Conservation (phyloP, 108 stramenopile species). For the Schizochytrium sp. region DNA sequence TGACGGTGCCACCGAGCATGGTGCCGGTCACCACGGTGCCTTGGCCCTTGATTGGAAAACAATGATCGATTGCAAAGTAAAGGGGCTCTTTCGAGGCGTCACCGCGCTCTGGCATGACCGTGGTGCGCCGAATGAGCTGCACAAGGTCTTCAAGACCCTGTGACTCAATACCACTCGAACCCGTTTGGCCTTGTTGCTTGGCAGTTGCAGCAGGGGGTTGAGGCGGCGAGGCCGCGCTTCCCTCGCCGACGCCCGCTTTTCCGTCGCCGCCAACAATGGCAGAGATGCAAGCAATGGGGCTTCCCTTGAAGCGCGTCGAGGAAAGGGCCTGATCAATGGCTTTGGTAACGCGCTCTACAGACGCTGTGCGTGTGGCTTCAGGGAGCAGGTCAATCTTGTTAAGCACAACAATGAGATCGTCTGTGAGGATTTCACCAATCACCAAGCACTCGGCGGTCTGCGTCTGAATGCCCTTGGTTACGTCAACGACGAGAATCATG, state of each 20-base stretch:
- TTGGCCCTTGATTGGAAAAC: conserved; percentile 87
- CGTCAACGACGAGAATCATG: conserved; percentile 90
- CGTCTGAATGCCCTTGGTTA: conserved; percentile 91
- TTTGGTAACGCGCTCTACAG: conserved; percentile 51
- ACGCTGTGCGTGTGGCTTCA: conserved; percentile 51
- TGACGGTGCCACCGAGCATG: conserved; percentile 64
- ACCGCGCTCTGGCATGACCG: neutral
- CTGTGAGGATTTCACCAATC: conserved; percentile 83
- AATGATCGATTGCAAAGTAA: conserved; percentile 70
- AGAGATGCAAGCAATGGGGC: conserved; percentile 65
- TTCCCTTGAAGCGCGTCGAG: conserved; percentile 62
- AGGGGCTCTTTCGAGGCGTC: neutral
- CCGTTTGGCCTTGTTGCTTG: too few species aligned
- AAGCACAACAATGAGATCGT: conserved; percentile 72
- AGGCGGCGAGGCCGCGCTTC: neutral
- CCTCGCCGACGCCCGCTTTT: neutral
- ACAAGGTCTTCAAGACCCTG: neutral
- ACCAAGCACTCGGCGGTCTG: conserved; percentile 98
- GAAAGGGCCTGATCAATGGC: conserved; percentile 52
- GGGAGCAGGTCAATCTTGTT: conserved; percentile 86
- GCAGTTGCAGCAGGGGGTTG: neutral
- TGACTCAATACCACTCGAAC: neutral
- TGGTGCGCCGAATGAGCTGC: neutral
- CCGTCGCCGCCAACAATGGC: conserved; percentile 73
- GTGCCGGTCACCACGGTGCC: conserved; percentile 97